Conservation (phyloP, 805 yeast genomes). For the Lipomyces yamanashiensis region DNA sequence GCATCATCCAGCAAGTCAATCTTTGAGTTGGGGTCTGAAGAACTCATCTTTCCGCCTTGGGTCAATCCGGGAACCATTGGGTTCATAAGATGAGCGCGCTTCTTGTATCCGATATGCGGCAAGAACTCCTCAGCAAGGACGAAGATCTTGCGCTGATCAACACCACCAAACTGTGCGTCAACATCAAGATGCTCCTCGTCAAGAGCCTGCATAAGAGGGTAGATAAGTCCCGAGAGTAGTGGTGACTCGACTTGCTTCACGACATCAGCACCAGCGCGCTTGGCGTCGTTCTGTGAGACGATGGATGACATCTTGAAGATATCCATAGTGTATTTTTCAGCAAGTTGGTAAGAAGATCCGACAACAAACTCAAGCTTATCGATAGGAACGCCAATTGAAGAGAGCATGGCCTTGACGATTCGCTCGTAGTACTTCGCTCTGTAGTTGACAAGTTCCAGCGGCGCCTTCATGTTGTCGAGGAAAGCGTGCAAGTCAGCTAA, state of each 20-base stretch:
- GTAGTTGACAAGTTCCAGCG: slow-evolving; percentile 84
- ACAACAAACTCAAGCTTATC: slow-evolving; percentile 81
- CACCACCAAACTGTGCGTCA: slow-evolving; percentile 98
- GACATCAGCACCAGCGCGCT: slow-evolving; percentile 99
- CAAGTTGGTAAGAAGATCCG: slow-evolving; percentile 89
- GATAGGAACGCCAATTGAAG: slow-evolving; percentile 86
- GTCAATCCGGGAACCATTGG: slow-evolving; percentile 98
- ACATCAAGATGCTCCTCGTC: slow-evolving; percentile 89
- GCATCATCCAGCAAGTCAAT: slow-evolving; percentile 92
- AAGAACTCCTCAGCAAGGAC: slow-evolving; percentile 95
- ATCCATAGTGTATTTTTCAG: slow-evolving; percentile 82
- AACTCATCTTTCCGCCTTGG: slow-evolving; percentile 98
- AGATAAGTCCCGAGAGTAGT: slow-evolving; percentile 86
- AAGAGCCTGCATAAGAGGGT: slow-evolving; percentile 98
- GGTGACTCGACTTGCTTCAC: slow-evolving; percentile 98
- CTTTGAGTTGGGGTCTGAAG: slow-evolving; percentile 97
- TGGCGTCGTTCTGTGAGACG: slow-evolving; percentile 93
- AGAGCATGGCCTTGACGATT: slow-evolving; percentile 81
- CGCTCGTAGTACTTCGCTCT: slow-evolving; percentile 89
- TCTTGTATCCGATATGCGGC: slow-evolving; percentile 85
- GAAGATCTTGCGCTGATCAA: slow-evolving; percentile 97
- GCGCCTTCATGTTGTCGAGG: slow-evolving; percentile 97
- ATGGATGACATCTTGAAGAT: slow-evolving; percentile 80
- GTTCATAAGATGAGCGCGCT: slow-evolving; percentile 98
- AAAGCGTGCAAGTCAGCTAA: slow-evolving; percentile 96